Percentiles rank a stretch among this genome's conserved stretches.
These are phyloP conservation scores for Biancaea sappan DNA, from an alignment of 306 rosid genomes.

Conservation along the genomic window DNA sequence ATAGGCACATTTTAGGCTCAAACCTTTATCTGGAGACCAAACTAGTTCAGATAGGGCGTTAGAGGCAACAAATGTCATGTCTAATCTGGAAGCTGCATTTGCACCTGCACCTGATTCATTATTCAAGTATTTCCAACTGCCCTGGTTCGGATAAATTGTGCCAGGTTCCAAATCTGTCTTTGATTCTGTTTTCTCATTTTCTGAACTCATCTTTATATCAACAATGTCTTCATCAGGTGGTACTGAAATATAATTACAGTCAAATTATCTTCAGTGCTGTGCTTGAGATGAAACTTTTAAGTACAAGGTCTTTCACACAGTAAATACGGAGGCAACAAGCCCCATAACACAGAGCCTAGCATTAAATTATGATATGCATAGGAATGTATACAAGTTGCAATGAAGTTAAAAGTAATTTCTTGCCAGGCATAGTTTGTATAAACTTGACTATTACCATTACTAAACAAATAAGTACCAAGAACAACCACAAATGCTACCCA, in stretches of 20 bases:
- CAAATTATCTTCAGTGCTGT: slow-evolving; percentile 26
- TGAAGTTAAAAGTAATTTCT: neutral
- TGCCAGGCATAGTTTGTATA: neutral
- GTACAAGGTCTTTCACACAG: neutral
- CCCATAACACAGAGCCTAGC: neutral
- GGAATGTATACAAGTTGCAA: neutral
- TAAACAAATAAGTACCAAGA: neutral
- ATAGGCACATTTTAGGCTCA: slow-evolving; percentile 60
- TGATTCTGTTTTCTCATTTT: slow-evolving; percentile 52
- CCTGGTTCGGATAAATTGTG: slow-evolving; percentile 44
- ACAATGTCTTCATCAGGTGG: slow-evolving; percentile 32
- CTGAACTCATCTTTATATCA: slow-evolving; percentile 52
- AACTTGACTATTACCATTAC: neutral
- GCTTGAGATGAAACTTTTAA: neutral
- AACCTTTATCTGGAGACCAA: slow-evolving; percentile 85
- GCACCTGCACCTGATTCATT: slow-evolving; percentile 88
- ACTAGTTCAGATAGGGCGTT: slow-evolving; percentile 85
- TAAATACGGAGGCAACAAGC: neutral
- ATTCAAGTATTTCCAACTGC: slow-evolving; percentile 39
- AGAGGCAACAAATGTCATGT: slow-evolving; percentile 49
- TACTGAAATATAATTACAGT: slow-evolving; percentile 48
- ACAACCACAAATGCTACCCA: neutral
- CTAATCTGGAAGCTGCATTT: slow-evolving; percentile 77
- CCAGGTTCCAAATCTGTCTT: slow-evolving; percentile 56
- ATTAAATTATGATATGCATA: neutral